Base-by-base conservation (phyloP, 805 yeast species). In the Cephaloascus fragrans region DNA sequence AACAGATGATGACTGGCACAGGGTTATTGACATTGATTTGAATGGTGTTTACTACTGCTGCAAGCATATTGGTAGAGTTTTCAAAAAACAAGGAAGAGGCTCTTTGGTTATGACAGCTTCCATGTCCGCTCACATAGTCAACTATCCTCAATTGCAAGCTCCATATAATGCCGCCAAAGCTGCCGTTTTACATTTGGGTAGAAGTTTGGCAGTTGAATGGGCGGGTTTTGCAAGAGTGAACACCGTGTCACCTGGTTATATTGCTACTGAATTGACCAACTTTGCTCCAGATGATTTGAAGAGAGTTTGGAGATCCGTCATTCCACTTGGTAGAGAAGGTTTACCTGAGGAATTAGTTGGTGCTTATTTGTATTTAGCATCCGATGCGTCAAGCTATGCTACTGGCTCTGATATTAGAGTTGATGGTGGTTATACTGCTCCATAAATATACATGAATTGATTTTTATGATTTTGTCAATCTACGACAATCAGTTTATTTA, bases 121-220 rank as follows among this genome's bases (percentile, higher is more conserved):
- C 32, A 87, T 87, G 84, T 82, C 93, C 19, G 96, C 84, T 14
- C 87, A 80, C 61, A 80, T 88, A 50, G 93, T 78, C 50, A 87
- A 87, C 59, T 75, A 77, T 44, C 96, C 96, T 18, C 93, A 88
- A 59, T 67, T 77, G 55, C 96, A 87, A 63, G 83, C 95, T 12
- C 77, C 83, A 31, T 86, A 86, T 67, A 86, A 86, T 53, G 85
- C 87, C 14, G 83, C 88, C 48, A 87, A 86, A 67, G 95, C 95
- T 32, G 95, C 79, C 10, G 79, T 84, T 19, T 55, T 80, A 46
- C 95, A 87, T 53, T 69, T 86, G 49, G 75, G 82, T 28, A 80
- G 69, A 56, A 83, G 93, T 1, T 65, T 86, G 46, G 90, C 95
- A 14, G 77, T 86, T 33, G 96, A 87, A 63, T 87, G 93, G 89